Base-by-base conservation (phyloP, 208 protist genomes). In the Crithidia expoeki region DNA sequence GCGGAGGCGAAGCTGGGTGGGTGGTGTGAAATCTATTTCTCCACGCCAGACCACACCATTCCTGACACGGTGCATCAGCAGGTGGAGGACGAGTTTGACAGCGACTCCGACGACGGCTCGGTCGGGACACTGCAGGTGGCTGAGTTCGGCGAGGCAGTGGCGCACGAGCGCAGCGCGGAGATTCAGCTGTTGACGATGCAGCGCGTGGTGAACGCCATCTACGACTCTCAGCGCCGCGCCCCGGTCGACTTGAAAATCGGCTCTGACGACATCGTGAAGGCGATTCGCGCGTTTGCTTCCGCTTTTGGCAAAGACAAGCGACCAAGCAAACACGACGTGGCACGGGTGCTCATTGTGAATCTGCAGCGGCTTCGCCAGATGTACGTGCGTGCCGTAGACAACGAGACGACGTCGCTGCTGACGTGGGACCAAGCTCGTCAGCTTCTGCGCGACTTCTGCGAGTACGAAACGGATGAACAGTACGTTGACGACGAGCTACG, bases 131-230 rank as follows among this genome's bases (percentile, higher is more conserved):
- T 60, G 36, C 49, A 76, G 33, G 68, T 76, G 42, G 40, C 79
- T 30, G 81, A 88, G 69, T 74, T 88, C 55, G 92, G 86, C 53
- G 87, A 96, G 64, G 81, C 81, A 11, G 89, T 93, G 17, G 92
- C 92, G 16, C 81, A 82, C 67, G 89, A 93, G 83, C 89, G 92
- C 16, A 86, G 77, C 61, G 86, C 85, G 9, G 92, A 96, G 64
- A 88, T 86, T 25, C 66, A 81, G 21, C 63, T 93, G 33, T 67
- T 96, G 17, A 85, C 80, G 68, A 75, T 91, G 65, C 78, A 90
- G 69, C 83, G 86, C 17, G 92, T 94, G 23, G 83, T 94, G 38
- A 94, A 86, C 64, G 79, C 75, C 32, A 68, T 96, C 12, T 96
- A 96, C 77, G 92, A 96, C 65, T 92, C 89, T 34, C 92, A 96